Base-by-base conservation (phyloP, 2,329 filamentous ascomycete genomes). In the Xylaria sp. region DNA sequence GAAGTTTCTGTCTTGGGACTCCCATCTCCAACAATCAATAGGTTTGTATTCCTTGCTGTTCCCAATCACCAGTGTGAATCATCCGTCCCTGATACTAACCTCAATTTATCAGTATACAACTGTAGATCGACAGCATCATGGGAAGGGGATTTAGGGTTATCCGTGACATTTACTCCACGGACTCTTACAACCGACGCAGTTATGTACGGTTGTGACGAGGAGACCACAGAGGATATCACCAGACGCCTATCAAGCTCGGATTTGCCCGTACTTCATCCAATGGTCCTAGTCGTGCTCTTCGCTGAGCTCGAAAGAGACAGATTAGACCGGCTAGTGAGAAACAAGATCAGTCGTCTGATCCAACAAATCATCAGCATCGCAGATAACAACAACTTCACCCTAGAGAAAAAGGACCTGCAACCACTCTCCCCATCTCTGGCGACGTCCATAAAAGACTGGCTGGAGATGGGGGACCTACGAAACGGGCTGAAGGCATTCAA, bases 241-340 rank as follows among this genome's bases (percentile, higher is more conserved):
- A 62, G 39, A 7, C 74, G 69, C 12, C 20, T 75, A 23, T 62
- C 55, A 37, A 41, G 12, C 48, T 61, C 68, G 10, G 67, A 64
- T 9, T 54, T 67, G n/a, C 52, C 52, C 28, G 61, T 54, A 25
- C 71, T 69, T n/a, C 73, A 74, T 12, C 74, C 74, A 1, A 51
- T 75, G 41, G 37, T 74, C 9, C 32, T 74, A 28, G 56, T 70
- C 1, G 70, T 68, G 2, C 65, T 76, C 4, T 72, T 76, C 15
- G 70, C 66, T 3, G 74, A 76, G 59, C 65, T 75, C 2, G 73
- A 75, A 44, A 71, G 73, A 7, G 52, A 72, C 23, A 69, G 70
- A n/a, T 46, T 70, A 12, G 58, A 72, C n/a, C 20, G 12, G 2
- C 39, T 70, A 10, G 64, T 66, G 20, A 46, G 51, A 2, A 58